A percentile compares a stretch with the other conserved stretches of the same genome.
Conservation (phyloP, 495 filamentous ascomycete species). For the Mytilinidion resinicola region DNA sequence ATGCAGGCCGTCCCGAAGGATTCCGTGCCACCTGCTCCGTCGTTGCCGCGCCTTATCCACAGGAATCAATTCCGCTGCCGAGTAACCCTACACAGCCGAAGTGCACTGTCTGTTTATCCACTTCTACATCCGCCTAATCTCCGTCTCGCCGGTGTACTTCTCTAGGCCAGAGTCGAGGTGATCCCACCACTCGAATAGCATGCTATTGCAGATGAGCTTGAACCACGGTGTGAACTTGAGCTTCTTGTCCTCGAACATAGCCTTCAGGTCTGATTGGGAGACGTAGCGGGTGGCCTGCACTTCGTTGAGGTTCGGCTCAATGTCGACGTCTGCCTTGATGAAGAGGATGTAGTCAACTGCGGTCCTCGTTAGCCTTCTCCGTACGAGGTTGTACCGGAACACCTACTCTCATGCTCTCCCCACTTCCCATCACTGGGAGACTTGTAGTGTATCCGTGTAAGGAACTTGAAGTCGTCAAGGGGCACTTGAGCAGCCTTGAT, state of each 20-base stretch:
- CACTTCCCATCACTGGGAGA: slow-evolving; percentile 95
- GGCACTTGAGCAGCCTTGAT: slow-evolving; percentile 90
- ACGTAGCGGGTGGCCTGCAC: slow-evolving; percentile 79
- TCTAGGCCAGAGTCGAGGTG: slow-evolving; percentile 73
- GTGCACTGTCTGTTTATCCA: no score
- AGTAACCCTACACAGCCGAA: no score
- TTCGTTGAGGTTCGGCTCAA: slow-evolving; percentile 79
- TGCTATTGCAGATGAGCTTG: slow-evolving; percentile 94
- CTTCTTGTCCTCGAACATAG: slow-evolving; percentile 71
- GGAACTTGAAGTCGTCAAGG: slow-evolving; percentile 81
- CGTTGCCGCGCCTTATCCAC: no score
- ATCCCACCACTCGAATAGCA: slow-evolving; percentile 99
- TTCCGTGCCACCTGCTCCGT: no score
- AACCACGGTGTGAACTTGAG: slow-evolving; percentile 98
- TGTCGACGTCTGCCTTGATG: slow-evolving; percentile 86
- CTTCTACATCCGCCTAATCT: slow-evolving; percentile 74
- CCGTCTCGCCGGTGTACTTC: slow-evolving; percentile 75
- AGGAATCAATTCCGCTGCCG: no score
- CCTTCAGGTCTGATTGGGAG: slow-evolving; percentile 70
- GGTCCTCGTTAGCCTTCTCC: neutral
- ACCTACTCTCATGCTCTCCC: slow-evolving; percentile 96
- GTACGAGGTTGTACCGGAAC: neutral
- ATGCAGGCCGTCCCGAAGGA: no score
- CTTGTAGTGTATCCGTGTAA: slow-evolving; percentile 97
- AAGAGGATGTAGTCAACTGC: slow-evolving; percentile 98